Conservation (phyloP, 345 rosid species). For the Passiflora organensis region DNA sequence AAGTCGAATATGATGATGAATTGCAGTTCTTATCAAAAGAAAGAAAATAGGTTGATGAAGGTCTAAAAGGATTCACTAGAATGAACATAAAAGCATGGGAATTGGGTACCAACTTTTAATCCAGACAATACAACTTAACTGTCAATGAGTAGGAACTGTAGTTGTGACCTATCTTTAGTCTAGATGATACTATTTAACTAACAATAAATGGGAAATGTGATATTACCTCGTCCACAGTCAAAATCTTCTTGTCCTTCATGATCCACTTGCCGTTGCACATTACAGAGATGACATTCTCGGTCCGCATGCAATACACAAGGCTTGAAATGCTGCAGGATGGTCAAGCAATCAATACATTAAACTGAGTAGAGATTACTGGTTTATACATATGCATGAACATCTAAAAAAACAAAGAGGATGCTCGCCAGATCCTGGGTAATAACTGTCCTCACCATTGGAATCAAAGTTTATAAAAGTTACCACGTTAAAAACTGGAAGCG, state of each 20-base stretch:
- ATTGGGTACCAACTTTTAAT: too few relatives aligned
- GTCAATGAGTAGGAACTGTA: too few relatives aligned
- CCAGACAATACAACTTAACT: too few relatives aligned
- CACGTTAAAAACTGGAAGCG: neutral
- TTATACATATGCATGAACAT: neutral
- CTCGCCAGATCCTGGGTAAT: neutral
- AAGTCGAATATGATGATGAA: neutral
- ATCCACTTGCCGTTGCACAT: constrained; percentile 78
- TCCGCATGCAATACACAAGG: constrained; percentile 62
- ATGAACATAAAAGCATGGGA: too few relatives aligned
- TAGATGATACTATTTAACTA: neutral
- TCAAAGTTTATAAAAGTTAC: too few relatives aligned
- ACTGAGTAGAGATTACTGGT: neutral
- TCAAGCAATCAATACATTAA: constrained; percentile 7
- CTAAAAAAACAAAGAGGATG: too few relatives aligned
- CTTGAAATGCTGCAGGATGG: constrained; percentile 43
- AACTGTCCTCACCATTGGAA: too few relatives aligned
- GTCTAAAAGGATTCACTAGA: too few relatives aligned
- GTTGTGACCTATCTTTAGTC: too few relatives aligned
- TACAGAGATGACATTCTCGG: constrained; percentile 54
- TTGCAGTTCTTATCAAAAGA: too few relatives aligned
- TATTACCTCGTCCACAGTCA: constrained; percentile 52
- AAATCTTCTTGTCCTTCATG: constrained; percentile 55
- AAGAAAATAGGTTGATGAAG: too few relatives aligned
- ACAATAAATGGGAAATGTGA: neutral